Base-by-base conservation (phyloP, 2,329 filamentous ascomycete genomes). In the Diplocarpon mali region DNA sequence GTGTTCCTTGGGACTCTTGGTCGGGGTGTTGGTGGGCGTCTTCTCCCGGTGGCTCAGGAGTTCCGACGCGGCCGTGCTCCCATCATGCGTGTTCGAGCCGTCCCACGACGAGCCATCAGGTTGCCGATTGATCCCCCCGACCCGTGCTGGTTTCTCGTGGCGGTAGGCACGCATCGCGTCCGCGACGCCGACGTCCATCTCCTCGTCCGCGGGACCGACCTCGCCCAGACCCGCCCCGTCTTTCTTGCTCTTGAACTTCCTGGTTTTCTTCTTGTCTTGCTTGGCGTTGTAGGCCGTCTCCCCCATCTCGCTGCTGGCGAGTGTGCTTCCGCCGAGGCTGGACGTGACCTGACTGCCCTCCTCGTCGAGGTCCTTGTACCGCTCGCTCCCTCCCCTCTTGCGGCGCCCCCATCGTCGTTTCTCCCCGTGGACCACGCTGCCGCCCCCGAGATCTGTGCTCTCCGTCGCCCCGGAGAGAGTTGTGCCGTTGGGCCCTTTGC, bases 401-500 rank as follows among this genome's bases (percentile, higher is more conserved):
- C 46, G 46, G 5, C 56, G 36, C 2, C 72, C 72, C 59, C 53
- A 61, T 38, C 47, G 39, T 20, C 68, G 48, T 9, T 28, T 20
- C 60, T 58, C 69, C 52, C 90, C 80, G 60, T 83, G 83, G 64
- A 85, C 86, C 3, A 82, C 66, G 64, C 84, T 90, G 36, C 87
- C 87, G 39, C 87, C 88, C n/a, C 90, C 90, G 0, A 95, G 74
- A 51, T 83, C 74, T 1, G 89, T 95, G 57, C 78, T 82, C 57
- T 79, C 78, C 1, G 88, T 95, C 0, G 85, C 89, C 44, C 86
- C 85, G 44, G 79, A 84, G 4, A 95, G 71, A 1, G 90, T 80
- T 36, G 83, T 89, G 34, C 90, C 90, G 65, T 95, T 89, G 5
- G 89, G 87, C 0, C 88, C 89, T 59, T 83, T 88, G 42, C 89